These are phyloP conservation scores for Penicillium rolfsii DNA, from an alignment of 2,329 filamentous ascomycete genomes.

Conservation along the genomic window DNA sequence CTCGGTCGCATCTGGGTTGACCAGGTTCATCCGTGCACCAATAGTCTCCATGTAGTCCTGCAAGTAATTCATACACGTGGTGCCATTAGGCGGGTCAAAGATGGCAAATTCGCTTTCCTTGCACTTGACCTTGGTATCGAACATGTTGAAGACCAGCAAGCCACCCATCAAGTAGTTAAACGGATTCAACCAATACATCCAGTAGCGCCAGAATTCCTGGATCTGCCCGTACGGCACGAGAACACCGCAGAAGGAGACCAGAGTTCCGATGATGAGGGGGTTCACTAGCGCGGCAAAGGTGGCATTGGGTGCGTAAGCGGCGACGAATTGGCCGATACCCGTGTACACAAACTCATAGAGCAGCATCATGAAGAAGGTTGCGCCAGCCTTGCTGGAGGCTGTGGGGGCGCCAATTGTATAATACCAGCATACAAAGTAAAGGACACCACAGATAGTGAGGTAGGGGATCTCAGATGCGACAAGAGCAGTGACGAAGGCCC, in stretches of 20 bases:
- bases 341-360: slow-evolving; percentile 73
- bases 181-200: slow-evolving; percentile 38
- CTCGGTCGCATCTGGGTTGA: slow-evolving; percentile 61
- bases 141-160: slow-evolving; percentile 33
- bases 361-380: slow-evolving; percentile 70
- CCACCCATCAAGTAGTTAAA: slow-evolving; percentile 39
- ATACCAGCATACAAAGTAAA: slow-evolving; percentile 77
- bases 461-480: slow-evolving; percentile 71
- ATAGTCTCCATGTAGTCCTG: slow-evolving; percentile 52
- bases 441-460: slow-evolving; percentile 62
- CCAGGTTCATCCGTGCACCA: slow-evolving; percentile 56
- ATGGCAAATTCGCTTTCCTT: slow-evolving; percentile 31
- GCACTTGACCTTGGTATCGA: slow-evolving; percentile 30
- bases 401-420: slow-evolving; percentile 61
- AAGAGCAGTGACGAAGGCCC: slow-evolving; percentile 71
- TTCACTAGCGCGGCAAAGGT: slow-evolving; percentile 74
- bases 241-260: slow-evolving; percentile 38
- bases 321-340: slow-evolving; percentile 77
- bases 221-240: slow-evolving; percentile 36
- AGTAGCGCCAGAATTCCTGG: slow-evolving; percentile 38
- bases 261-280: slow-evolving; percentile 66
- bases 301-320: slow-evolving; percentile 69
- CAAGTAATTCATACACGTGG: slow-evolving; percentile 64
- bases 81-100: slow-evolving; percentile 42
- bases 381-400: slow-evolving; percentile 40